phyloP scores from a whole-genome alignment of 1,284 basidiomycete species.

The Malassezia furfur region DNA sequence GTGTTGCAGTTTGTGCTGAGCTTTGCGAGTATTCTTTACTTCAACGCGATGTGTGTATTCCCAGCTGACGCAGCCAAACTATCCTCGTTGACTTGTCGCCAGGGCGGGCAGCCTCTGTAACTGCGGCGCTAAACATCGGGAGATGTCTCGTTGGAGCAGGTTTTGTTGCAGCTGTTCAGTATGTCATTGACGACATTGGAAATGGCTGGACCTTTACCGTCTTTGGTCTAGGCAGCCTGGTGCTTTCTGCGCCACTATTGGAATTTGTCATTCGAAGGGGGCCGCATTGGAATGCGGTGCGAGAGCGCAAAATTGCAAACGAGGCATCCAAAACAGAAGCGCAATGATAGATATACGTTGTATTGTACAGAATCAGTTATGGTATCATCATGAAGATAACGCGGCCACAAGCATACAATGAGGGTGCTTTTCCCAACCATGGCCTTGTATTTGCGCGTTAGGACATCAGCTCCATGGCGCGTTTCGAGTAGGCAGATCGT shows the following conservation, averaged over 20 bases:
- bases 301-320: neutral
- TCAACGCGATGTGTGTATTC: slow-evolving; percentile 4
- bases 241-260: neutral
- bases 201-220: slow-evolving; percentile 14
- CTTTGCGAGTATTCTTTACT: slow-evolving; percentile 1
- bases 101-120: slow-evolving; percentile 13
- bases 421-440: too few species aligned
- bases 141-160: slow-evolving; percentile 11
- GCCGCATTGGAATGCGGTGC: neutral
- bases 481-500: neutral
- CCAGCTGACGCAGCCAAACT: slow-evolving; percentile 12
- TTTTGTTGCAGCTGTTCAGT: slow-evolving; percentile 10
- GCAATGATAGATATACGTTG: neutral
- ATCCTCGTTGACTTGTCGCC: slow-evolving; percentile 13
- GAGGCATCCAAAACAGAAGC: too few species aligned
- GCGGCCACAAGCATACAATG: too few species aligned
- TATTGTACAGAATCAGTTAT: too few species aligned
- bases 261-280: neutral
- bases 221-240: neutral
- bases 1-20: slow-evolving; percentile 16
- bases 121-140: slow-evolving; percentile 16
- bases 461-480: slow-evolving; percentile 3
- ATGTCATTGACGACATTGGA: slow-evolving; percentile 12
- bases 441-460: neutral
- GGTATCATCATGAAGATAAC: too few species aligned